These are phyloP conservation scores for Dichotomocladium elegans DNA, from an alignment of 371 early-diverging fungal genomes.

Conservation along the genomic window DNA sequence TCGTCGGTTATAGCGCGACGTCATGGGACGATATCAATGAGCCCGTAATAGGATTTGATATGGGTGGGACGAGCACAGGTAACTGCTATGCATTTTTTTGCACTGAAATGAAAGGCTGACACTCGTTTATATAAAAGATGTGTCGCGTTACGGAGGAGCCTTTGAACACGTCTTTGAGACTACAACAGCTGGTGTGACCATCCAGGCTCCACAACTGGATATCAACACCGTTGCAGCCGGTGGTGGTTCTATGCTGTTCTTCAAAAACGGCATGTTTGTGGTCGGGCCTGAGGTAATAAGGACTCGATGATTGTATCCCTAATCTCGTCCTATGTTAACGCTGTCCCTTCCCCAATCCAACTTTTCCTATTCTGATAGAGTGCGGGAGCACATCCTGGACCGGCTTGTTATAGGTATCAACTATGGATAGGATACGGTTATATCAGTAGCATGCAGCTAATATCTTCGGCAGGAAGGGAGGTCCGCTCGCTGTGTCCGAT, in stretches of 20 bases:
- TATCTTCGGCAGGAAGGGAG: constrained; percentile 77
- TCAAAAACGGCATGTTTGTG: constrained; percentile 89
- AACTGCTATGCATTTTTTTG: not conserved
- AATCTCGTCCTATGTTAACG: not conserved
- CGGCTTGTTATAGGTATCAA: constrained; percentile 70
- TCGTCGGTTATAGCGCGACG: constrained; percentile 90
- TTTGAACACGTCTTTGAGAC: constrained; percentile 95
- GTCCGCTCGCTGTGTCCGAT: constrained; percentile 90
- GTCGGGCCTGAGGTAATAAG: constrained; percentile 83
- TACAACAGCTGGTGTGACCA: constrained; percentile 89
- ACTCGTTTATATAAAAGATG: constrained; percentile 49
- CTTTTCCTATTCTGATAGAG: constrained; percentile 62
- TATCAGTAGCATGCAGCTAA: not conserved
- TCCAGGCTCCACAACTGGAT: constrained; percentile 94
- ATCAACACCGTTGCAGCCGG: constrained; percentile 96
- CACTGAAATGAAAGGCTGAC: not conserved
- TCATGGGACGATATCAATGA: constrained; percentile 55
- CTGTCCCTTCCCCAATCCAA: too few species aligned
- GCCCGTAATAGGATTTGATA: constrained; percentile 94
- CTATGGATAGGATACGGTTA: not conserved
- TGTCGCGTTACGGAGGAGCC: constrained; percentile 86
- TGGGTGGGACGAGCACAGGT: constrained; percentile 92
- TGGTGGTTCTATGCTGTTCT: constrained; percentile 92
- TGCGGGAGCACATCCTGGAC: constrained; percentile 95
- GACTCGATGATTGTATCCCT: not conserved